Evolutionary conservation across 2,329 filamentous ascomycete species (phyloP).

Genomic region (Stromatinia cepivora): DNA sequence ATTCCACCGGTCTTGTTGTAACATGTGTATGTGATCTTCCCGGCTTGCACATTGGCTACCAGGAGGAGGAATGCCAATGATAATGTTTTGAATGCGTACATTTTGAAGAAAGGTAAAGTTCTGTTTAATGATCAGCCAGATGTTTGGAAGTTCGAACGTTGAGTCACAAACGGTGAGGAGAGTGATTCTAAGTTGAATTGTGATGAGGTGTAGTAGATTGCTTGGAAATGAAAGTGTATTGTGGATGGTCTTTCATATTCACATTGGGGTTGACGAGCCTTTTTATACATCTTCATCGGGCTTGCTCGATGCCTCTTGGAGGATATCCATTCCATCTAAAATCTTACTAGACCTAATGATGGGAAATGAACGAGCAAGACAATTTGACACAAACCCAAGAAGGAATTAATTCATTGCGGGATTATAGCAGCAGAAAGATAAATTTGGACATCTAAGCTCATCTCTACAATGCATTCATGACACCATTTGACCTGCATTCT

Average conservation of each 20-base stretch:
- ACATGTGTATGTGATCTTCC: neutral
- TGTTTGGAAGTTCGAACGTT: neutral
- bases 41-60: neutral
- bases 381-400: neutral
- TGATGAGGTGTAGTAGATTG: neutral
- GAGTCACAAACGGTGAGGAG: neutral
- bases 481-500: neutral
- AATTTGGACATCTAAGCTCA: neutral
- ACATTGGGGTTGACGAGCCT: neutral
- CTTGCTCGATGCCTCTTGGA: neutral
- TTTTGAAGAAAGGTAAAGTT: neutral
- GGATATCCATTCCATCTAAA: neutral
- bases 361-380: neutral
- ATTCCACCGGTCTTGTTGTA: neutral
- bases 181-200: neutral
- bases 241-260: neutral
- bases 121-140: neutral
- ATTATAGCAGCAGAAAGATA: neutral
- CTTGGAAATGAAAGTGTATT: neutral
- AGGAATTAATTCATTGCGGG: neutral
- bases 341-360: neutral
- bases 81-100: conserved; percentile 5
- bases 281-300: neutral
- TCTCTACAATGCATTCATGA: neutral
- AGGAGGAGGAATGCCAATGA: neutral